Base-by-base conservation (phyloP, 2,329 filamentous ascomycete genomes). In the Paracamarosporium sp. region DNA sequence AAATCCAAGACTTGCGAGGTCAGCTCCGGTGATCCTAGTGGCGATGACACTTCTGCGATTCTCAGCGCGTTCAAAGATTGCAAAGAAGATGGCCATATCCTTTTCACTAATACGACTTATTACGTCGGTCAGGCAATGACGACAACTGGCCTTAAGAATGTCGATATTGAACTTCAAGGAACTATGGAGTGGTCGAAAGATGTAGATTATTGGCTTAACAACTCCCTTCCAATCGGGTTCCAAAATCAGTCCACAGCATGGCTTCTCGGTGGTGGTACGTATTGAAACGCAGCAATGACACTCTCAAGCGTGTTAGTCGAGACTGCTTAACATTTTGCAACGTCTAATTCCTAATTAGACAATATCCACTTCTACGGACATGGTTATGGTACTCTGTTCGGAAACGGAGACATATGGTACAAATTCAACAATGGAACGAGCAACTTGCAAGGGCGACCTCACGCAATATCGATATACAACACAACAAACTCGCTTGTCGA, bases 351-450 rank as follows among this genome's bases (percentile, higher is more conserved):
- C 8, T 9, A 17, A 6, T 9, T 44, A 44, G 40, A 81, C 13
- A 77, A 80, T 28, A 73, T 88, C 20, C 66, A 73, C 13, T 78
- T 82, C 59, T 74, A 81, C 27, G 83, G 83, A 8, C 71, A 80
- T 61, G 81, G 81, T n/a, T 70, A 72, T 24, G 85, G 85, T 30
- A 46, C 43, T 5, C 43, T 46, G 3, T 46, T 46, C n/a, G 43
- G 43, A 17, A 46, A 46, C 20, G 85, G 85, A 17, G 86, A 86
- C 64, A 76, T 79, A 1, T 87, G 85, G 84, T 86, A 86, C 63
- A 77, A 82, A 59, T 82, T 78, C 65, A 76, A 53, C 24, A 80
- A 54, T 13, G 41, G 33, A 3, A 30, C 40, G 13, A 58, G 50
- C 7, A 62, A 64, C 20, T 56, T 46, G 20, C 63, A 58, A 6